phyloP scores from a whole-genome alignment of 2,329 filamentous ascomycete genomes.

The Sclerotinia minor region DNA sequence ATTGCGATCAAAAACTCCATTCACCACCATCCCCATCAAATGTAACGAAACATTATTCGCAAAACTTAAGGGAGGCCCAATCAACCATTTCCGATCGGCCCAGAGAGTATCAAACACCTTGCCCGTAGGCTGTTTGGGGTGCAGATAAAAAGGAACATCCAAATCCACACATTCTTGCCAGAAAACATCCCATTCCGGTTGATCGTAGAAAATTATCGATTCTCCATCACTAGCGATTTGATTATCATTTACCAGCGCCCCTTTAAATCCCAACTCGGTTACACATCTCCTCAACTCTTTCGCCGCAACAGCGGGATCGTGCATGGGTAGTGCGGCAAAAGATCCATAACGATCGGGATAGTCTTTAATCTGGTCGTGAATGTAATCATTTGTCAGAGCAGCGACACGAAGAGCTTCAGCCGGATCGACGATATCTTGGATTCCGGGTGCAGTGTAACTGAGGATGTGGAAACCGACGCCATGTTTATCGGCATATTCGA shows the following conservation, averaged over 20 bases:
- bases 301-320: constrained; percentile 52
- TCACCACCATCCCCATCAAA: constrained; percentile 52
- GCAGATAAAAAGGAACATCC: constrained; percentile 64
- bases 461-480: constrained; percentile 52
- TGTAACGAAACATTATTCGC: constrained; percentile 61
- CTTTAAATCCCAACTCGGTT: constrained; percentile 60
- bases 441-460: constrained; percentile 51
- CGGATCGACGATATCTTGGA: constrained; percentile 49
- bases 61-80: constrained; percentile 60
- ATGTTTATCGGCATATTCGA: constrained; percentile 49
- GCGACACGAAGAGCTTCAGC: constrained; percentile 47
- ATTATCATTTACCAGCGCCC: constrained; percentile 61
- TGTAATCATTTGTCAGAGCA: constrained; percentile 42
- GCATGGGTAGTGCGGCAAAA: constrained; percentile 54
- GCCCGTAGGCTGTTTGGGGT: constrained; percentile 58
- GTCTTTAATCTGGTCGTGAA: constrained; percentile 33
- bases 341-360: constrained; percentile 48
- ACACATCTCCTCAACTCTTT: constrained; percentile 54
- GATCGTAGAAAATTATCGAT: constrained; percentile 64
- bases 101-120: constrained; percentile 58
- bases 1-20: constrained; percentile 52
- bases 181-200: constrained; percentile 60
- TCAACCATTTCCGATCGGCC: constrained; percentile 58
- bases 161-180: constrained; percentile 59
- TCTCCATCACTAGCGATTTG: constrained; percentile 62